Evolutionary conservation across 2,329 filamentous ascomycete genomes (phyloP).

Genomic region (Pseudocercospora fijiensis): DNA sequence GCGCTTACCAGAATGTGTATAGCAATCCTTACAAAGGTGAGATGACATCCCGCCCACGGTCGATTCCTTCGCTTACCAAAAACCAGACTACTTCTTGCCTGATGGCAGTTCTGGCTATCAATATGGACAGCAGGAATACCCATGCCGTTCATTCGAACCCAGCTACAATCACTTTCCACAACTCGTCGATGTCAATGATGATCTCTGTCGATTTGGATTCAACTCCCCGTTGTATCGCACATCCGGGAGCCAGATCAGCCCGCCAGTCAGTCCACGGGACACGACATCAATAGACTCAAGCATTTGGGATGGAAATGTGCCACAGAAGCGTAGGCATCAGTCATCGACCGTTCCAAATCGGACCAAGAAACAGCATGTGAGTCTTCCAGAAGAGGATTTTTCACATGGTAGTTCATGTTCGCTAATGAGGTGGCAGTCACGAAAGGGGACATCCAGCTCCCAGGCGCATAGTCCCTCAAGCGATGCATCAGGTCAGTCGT

Average conservation of each 20-base stretch:
- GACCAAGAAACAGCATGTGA: constrained; percentile 6
- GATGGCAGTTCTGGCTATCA: background rate
- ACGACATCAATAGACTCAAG: background rate
- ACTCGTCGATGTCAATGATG: background rate
- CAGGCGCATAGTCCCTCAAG: background rate
- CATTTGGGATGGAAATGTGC: background rate
- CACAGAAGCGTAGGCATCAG: constrained; percentile 14
- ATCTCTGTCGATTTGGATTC: background rate
- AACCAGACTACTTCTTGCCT: background rate
- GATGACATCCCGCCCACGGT: background rate
- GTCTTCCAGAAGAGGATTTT: background rate
- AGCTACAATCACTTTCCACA: background rate
- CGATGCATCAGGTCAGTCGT: background rate
- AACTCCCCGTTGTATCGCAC: background rate
- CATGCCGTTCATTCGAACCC: background rate
- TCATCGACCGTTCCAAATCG: background rate
- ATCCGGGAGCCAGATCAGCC: background rate
- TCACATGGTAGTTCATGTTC: background rate
- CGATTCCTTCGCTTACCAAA: background rate
- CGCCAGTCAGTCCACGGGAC: constrained; percentile 4
- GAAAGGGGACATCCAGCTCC: background rate
- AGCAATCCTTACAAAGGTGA: background rate
- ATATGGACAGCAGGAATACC: background rate
- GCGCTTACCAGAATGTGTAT: background rate
- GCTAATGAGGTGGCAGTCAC: background rate